Percentiles rank a stretch among this genome's conserved stretches.
phyloP scores from a whole-genome alignment of 805 yeast species.

The Jamesozyma hellenica region DNA sequence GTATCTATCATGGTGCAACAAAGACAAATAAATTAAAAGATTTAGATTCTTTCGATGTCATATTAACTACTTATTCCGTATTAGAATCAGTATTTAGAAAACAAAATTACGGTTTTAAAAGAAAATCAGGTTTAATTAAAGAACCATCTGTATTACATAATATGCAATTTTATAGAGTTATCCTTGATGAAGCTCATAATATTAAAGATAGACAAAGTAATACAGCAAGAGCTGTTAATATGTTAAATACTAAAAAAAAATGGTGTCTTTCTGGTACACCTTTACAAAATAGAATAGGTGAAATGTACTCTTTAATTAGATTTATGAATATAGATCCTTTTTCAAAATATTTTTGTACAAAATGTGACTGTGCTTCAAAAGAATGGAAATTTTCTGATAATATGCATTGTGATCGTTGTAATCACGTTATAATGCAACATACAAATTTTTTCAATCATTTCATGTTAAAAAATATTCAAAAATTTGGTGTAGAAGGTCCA shows the following conservation, averaged over 20 bases:
- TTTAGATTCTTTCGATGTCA: slow-evolving; percentile 51
- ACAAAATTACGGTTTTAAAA: slow-evolving; percentile 70
- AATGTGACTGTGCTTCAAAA: slow-evolving; percentile 72
- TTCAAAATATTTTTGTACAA: slow-evolving; percentile 84
- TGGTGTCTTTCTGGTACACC: slow-evolving; percentile 97
- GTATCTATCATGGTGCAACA: slow-evolving; percentile 79
- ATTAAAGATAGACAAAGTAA: slow-evolving; percentile 91
- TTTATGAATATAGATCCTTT: slow-evolving; percentile 79
- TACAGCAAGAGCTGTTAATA: slow-evolving; percentile 86
- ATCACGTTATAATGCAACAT: slow-evolving; percentile 90
- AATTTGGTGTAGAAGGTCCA: slow-evolving; percentile 70
- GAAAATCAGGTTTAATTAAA: slow-evolving; percentile 61
- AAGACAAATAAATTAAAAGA: slow-evolving; percentile 50
- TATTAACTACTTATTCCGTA: slow-evolving; percentile 87
- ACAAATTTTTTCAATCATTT: slow-evolving; percentile 93
- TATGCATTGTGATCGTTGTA: slow-evolving; percentile 77
- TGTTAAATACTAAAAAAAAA: slow-evolving; percentile 57
- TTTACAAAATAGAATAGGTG: slow-evolving; percentile 91
- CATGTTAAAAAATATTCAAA: slow-evolving; percentile 87
- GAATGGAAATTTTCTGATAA: slow-evolving; percentile 82
- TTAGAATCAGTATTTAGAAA: slow-evolving; percentile 79
- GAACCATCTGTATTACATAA: slow-evolving; percentile 69
- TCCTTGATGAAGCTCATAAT: slow-evolving; percentile 94
- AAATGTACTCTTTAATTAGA: slow-evolving; percentile 83
- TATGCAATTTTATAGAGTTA: slow-evolving; percentile 69